A percentile compares a stretch with the other conserved stretches of the same genome.
phyloP scores from a whole-genome alignment of 129 eudicot genomes.

The Scalesia atractyloides region DNA sequence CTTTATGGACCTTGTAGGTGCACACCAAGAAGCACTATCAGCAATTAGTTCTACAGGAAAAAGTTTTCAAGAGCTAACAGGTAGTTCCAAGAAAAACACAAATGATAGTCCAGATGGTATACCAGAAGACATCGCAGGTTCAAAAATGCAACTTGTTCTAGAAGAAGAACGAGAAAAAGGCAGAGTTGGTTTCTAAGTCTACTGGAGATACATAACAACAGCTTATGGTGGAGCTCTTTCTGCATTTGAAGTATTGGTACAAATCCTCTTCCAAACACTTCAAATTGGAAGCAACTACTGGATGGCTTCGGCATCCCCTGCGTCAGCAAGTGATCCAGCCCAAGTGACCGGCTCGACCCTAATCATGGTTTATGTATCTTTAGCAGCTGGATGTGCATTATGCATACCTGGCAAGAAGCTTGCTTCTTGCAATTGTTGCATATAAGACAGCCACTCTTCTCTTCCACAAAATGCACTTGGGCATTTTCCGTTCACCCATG shows the following conservation, averaged over 20 bases:
- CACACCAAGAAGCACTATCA: slow-evolving; percentile 70
- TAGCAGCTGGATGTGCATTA: slow-evolving; percentile 69
- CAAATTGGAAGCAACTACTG: slow-evolving; percentile 83
- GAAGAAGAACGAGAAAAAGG: slow-evolving; percentile 92
- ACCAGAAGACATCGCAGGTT: too few species aligned
- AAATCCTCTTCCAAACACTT: slow-evolving; percentile 54
- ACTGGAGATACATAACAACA: slow-evolving; percentile 78
- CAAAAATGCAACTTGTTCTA: slow-evolving; percentile 56
- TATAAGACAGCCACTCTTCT: slow-evolving; percentile 63
- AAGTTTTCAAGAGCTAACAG: too few species aligned
- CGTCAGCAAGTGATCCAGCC: slow-evolving; percentile 47
- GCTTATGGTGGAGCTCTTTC: slow-evolving; percentile 91
- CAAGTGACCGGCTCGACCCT: slow-evolving; percentile 49
- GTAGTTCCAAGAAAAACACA: too few species aligned
- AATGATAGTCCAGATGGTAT: too few species aligned
- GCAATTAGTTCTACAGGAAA: slow-evolving; percentile 44
- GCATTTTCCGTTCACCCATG: slow-evolving; percentile 97
- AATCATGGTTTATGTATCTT: slow-evolving; percentile 59
- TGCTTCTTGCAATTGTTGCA: slow-evolving; percentile 47
- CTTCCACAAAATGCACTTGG: slow-evolving; percentile 48
- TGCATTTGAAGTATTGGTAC: slow-evolving; percentile 64
- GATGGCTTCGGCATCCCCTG: slow-evolving; percentile 92
- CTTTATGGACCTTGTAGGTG: slow-evolving; percentile 80
- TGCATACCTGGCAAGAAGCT: slow-evolving; percentile 55
- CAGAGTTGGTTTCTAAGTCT: slow-evolving; percentile 57